Base-by-base conservation (phyloP, 352 stramenopile genomes). In the Globisporangium cystogenes region DNA sequence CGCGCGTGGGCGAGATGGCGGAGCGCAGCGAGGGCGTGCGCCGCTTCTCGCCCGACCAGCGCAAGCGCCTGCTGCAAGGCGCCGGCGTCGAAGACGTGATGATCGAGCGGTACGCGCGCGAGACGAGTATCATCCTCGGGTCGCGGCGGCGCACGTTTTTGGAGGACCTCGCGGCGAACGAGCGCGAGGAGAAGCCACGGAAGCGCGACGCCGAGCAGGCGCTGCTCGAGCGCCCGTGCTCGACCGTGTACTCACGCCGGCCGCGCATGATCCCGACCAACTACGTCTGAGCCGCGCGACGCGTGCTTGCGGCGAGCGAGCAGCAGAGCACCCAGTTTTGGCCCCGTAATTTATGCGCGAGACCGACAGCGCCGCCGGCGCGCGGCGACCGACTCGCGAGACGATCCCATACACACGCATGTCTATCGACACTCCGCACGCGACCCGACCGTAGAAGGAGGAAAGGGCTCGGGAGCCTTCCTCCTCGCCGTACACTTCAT, bases 191-290 rank as follows among this genome's bases (percentile, higher is more conserved):
- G 29, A 53, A 61, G 35, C 64, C 59, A 7, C 66, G 63, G 29
- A 87, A 85, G 57, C 69, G 73, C 40, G 78, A 64, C 50, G 65
- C 72, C 41, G 64, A 77, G 15, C 59, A 81, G 31, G 61, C 66
- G 26, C 65, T 82, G 35, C 67, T 77, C 29, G 49, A 65, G 51
- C 70, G 68, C 37, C 62, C 71, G 31, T 78, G 74, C 47, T 68
- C 71, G n/a, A n/a, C n/a, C 26, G 53, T 67, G 36, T 76, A 72
- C 64, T 62, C 79, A 44, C 65, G 73, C 44, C 62, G 73, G 51
- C 76, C 76, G 27, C 70, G 76, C 39, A 87, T 87, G 70, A 87
- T 87, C 59, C 76, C 76, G 36, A 59, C 70, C 59, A 83, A 87
- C 62, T 87, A 87, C 60, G 67, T 70, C 41, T 79, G 41, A 68